Percentiles rank a stretch among this genome's conserved stretches.
Conservation (phyloP, 805 yeast genomes). For the Komagataella ulmi region DNA sequence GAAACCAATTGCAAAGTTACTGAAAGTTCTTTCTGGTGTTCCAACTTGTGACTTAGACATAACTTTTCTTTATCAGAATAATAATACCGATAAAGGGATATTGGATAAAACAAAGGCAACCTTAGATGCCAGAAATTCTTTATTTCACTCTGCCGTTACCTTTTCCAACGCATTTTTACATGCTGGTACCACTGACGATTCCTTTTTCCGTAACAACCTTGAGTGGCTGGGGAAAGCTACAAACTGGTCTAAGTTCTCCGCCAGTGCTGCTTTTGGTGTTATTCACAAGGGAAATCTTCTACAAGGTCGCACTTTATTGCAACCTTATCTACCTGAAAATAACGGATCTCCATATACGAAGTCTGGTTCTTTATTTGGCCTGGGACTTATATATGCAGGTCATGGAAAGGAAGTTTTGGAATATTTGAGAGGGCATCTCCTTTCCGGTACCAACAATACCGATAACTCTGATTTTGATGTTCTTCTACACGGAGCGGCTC, state of each 20-base stretch:
- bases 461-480: slow-evolving; percentile 57
- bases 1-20: slow-evolving; percentile 28
- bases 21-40: slow-evolving; percentile 72
- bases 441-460: slow-evolving; percentile 33
- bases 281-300: slow-evolving; percentile 90
- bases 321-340: slow-evolving; percentile 81
- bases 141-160: slow-evolving; percentile 92
- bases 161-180: slow-evolving; percentile 91
- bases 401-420: slow-evolving; percentile 83
- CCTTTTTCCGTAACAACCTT: slow-evolving; percentile 77
- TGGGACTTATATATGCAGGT: slow-evolving; percentile 92
- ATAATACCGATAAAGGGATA: slow-evolving; percentile 74
- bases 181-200: slow-evolving; percentile 92
- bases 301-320: slow-evolving; percentile 76
- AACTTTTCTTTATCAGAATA: slow-evolving; percentile 76
- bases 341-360: slow-evolving; percentile 78
- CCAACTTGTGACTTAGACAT: slow-evolving; percentile 90
- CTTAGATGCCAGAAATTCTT: slow-evolving; percentile 84
- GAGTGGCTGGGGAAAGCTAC: slow-evolving; percentile 98
- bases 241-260: slow-evolving; percentile 95
- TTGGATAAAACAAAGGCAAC: slow-evolving; percentile 69
- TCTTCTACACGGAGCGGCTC: slow-evolving; percentile 86
- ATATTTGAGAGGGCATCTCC: slow-evolving; percentile 60
- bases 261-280: slow-evolving; percentile 96
- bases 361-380: slow-evolving; percentile 90